phyloP scores from a whole-genome alignment of 2,329 filamentous ascomycete genomes.

The Chrysosporium keratinophilum region DNA sequence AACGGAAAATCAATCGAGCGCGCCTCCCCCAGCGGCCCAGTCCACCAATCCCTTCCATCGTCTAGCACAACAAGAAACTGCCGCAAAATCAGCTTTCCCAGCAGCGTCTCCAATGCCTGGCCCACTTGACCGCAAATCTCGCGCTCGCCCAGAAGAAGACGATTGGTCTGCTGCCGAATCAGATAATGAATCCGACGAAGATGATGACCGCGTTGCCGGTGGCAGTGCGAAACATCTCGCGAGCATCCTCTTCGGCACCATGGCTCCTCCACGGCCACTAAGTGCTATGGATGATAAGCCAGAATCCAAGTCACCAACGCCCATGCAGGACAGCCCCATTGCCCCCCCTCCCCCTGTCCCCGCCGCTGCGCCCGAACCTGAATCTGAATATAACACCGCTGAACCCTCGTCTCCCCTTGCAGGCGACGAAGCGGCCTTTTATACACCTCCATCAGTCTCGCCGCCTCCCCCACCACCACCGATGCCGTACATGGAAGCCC shows the following conservation, averaged over 20 bases:
- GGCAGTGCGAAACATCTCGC: constrained; percentile 83
- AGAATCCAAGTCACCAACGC: constrained; percentile 36
- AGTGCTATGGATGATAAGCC: constrained; percentile 63
- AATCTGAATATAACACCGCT: constrained; percentile 23
- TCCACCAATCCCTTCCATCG: constrained; percentile 97
- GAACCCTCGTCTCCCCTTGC: constrained; percentile 35
- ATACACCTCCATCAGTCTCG: constrained; percentile 25
- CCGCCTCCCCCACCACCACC: constrained; percentile 25
- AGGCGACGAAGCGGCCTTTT: constrained; percentile 18
- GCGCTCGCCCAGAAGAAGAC: constrained; percentile 50
- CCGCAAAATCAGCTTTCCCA: constrained; percentile 42
- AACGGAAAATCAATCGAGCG: constrained; percentile 41
- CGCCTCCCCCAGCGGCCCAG: constrained; percentile 31
- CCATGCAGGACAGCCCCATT: constrained; percentile 33
- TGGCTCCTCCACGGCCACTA: constrained; percentile 82
- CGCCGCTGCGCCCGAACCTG: constrained; percentile 25
- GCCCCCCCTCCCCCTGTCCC: constrained; percentile 42
- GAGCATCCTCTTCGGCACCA: constrained; percentile 90
- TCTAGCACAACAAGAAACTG: constrained; percentile 55
- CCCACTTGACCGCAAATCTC: constrained; percentile 40
- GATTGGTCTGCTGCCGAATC: constrained; percentile 78
- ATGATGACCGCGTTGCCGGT: constrained; percentile 68
- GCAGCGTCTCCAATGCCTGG: constrained; percentile 30
- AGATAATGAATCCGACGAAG: constrained; percentile 59
- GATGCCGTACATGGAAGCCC: constrained; percentile 15